Evolutionary conservation across 768 basidiomycete species (phyloP).

Genomic region (Boletus rufocinnamomeus): DNA sequence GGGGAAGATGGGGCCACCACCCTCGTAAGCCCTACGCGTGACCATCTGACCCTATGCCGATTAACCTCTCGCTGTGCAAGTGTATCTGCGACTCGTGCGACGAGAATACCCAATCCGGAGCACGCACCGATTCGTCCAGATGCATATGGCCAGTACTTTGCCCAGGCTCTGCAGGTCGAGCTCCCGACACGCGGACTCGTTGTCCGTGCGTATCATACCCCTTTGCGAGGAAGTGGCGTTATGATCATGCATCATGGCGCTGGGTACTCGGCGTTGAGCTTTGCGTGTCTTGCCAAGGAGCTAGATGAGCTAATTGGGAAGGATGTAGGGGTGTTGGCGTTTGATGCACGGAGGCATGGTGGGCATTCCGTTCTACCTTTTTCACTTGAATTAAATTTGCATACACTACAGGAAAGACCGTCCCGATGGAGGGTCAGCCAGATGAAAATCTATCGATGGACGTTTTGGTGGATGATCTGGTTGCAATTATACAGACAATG

Average conservation of each 20-base stretch:
- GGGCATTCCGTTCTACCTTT: conserved; percentile 23
- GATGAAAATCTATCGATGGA: conserved; percentile 59
- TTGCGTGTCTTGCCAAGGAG: conserved; percentile 89
- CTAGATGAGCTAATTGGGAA: conserved; percentile 58
- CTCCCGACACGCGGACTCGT: conserved; percentile 64
- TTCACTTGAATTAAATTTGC: neutral
- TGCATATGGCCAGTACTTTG: conserved; percentile 59
- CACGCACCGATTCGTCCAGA: conserved; percentile 75
- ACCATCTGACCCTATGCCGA: conserved; percentile 11
- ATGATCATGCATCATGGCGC: conserved; percentile 96
- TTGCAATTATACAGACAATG: conserved; percentile 64
- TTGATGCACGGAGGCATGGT: conserved; percentile 92
- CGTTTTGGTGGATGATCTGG: conserved; percentile 71
- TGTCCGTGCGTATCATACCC: conserved; percentile 82
- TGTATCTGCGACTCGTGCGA: conserved; percentile 32
- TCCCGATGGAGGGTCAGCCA: conserved; percentile 20
- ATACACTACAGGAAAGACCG: conserved; percentile 26
- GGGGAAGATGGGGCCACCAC: conserved; percentile 57
- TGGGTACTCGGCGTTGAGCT: conserved; percentile 87
- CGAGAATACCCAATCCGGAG: conserved; percentile 54
- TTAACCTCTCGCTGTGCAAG: conserved; percentile 22
- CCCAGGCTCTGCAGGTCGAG: conserved; percentile 74
- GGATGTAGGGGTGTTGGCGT: conserved; percentile 77
- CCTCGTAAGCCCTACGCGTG: conserved; percentile 49
- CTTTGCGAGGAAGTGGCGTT: conserved; percentile 60